Evolutionary conservation across 2,329 filamentous ascomycete species (phyloP).

Genomic region (Cercospora sp.): DNA sequence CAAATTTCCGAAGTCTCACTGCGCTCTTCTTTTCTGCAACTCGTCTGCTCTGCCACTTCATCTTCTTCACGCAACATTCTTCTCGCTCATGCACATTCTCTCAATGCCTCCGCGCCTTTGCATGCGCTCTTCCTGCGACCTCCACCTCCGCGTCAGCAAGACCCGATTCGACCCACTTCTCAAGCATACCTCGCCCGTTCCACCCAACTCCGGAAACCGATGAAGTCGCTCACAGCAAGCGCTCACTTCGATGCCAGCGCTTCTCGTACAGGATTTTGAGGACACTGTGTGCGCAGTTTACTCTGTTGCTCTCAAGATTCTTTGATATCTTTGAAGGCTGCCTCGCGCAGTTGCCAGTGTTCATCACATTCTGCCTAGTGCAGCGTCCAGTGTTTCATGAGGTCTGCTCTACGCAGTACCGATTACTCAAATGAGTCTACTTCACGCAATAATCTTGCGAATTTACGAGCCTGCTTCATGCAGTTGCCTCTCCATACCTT

Average conservation of each 20-base stretch:
- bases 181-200: not conserved
- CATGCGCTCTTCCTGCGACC: not conserved
- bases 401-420: too few relatives aligned
- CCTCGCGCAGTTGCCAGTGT: not conserved
- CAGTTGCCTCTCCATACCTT: too few relatives aligned
- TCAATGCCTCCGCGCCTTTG: not conserved
- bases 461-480: too few relatives aligned
- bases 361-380: not conserved
- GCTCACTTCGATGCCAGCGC: not conserved
- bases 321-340: not conserved
- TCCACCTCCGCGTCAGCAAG: not conserved
- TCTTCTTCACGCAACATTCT: not conserved
- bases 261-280: not conserved
- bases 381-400: not conserved
- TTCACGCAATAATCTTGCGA: too few relatives aligned
- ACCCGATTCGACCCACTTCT: not conserved
- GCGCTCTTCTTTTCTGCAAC: not conserved
- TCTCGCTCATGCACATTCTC: not conserved
- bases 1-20: not conserved
- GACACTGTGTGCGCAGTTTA: not conserved
- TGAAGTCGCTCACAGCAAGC: not conserved
- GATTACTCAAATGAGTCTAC: too few relatives aligned
- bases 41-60: not conserved
- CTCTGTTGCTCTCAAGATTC: not conserved
- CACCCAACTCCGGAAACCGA: not conserved